Percentiles rank a stretch among this genome's conserved stretches.
Conservation (phyloP, 108 stramenopile species). For the Bacterosira constricta region DNA sequence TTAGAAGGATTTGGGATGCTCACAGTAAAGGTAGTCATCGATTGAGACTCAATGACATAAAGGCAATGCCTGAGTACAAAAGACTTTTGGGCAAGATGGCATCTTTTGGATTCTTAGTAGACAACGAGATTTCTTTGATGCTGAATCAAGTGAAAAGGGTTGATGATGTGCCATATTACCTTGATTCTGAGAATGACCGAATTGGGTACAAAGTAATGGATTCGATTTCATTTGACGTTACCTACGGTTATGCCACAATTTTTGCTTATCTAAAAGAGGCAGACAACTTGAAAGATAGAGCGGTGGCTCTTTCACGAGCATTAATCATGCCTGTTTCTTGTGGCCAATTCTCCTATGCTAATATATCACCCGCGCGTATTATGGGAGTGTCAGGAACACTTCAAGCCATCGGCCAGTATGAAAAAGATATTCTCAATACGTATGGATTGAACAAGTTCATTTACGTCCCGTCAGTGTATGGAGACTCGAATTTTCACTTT, state of each 20-base stretch:
- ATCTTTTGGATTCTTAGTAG: constrained; percentile 47
- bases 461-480: constrained; percentile 68
- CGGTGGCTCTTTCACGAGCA: constrained; percentile 25
- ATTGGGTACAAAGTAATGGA: constrained; percentile 74
- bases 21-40: constrained; percentile 36
- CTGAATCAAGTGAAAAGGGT: constrained; percentile 57
- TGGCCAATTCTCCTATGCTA: constrained; percentile 74
- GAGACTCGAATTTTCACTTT: constrained; percentile 59
- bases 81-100: constrained; percentile 41
- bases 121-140: constrained; percentile 68
- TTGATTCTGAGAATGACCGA: constrained; percentile 44
- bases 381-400: constrained; percentile 69
- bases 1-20: constrained; percentile 52
- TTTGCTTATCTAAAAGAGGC: constrained; percentile 69
- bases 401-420: constrained; percentile 41
- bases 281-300: constrained; percentile 45
- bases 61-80: constrained; percentile 43
- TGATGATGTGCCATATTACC: constrained; percentile 56
- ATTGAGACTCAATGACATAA: constrained; percentile 46
- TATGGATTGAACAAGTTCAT: constrained; percentile 55
- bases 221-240: constrained; percentile 55
- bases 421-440: constrained; percentile 48
- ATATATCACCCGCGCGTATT: constrained; percentile 61
- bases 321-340: constrained; percentile 64
- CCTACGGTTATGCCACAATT: constrained; percentile 62